A percentile compares a stretch with the other conserved stretches of the same genome.
These are phyloP conservation scores for Coffea canephora DNA, from an alignment of 257 asterid species.

Conservation along the genomic window DNA sequence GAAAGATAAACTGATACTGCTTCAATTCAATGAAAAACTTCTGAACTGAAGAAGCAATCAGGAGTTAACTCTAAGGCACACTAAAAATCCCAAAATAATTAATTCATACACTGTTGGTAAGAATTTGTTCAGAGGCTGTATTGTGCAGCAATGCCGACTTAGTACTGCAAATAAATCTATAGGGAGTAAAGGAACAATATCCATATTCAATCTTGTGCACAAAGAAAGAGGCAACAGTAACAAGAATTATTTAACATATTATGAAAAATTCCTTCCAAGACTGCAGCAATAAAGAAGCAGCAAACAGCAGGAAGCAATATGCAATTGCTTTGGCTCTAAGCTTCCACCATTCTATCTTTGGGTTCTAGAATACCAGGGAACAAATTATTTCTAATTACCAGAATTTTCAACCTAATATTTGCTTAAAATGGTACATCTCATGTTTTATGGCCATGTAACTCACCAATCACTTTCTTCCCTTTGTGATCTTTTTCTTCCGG, in stretches of 20 bases:
- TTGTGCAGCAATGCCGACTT: not conserved
- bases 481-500: slow-evolving; percentile 49
- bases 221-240: not conserved
- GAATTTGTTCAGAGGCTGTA: not conserved
- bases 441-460: slow-evolving; percentile 27
- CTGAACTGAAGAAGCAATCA: not conserved
- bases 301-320: not conserved
- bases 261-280: not conserved
- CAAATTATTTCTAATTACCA: not conserved
- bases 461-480: slow-evolving; percentile 77
- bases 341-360: not conserved
- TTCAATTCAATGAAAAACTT: not conserved
- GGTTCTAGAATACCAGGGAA: not conserved
- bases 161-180: not conserved
- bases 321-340: not conserved
- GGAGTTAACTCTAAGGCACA: not conserved
- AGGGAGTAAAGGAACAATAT: not conserved
- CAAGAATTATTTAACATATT: not conserved
- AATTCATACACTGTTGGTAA: not conserved
- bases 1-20: not conserved
- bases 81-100: not conserved
- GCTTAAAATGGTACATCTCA: not conserved
- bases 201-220: not conserved
- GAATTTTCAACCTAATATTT: not conserved
- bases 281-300: not conserved